Evolutionary conservation across 306 rosid genomes (phyloP), one percentile per base, ranked within the genome.

Genomic region (Leucaena leucocephala): DNA sequence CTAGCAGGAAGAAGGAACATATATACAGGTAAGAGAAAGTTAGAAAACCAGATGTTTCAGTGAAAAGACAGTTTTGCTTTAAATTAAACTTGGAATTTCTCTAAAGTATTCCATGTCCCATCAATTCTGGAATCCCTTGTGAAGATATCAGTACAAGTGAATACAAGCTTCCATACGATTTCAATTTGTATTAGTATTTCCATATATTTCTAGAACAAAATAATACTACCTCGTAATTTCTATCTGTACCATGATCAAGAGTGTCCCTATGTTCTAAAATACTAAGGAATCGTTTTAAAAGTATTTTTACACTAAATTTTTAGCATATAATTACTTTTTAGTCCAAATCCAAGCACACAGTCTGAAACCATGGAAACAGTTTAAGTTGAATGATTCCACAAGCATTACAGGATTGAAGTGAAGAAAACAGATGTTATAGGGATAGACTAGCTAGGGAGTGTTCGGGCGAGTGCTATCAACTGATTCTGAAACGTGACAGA

Each of bases 61-160:
- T 78, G 80, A 78, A 72, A 72, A 55, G 82, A 66, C 82, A n/a
- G 68, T 39, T 78, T 63, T 73, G 21, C 52, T 43, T 63, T 59
- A 16, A 27, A 27, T 75, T 76, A 22, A 76, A 71, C 52, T 33
- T 55, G 35, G 48, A 67, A 43, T 82, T 75, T 82, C 35, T 50
- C 68, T 63, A 52, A 63, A 79, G 76, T 70, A 71, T 69, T 71
- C 74, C 67, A 33, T 67, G 69, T 72, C 74, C 68, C 81, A 7
- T 62, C 16, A 76, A 40, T 71, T 79, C 42, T 33, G 45, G 46
- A 78, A 69, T 68, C 10, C 55, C 73, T 67, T 67, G 72, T 16
- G 52, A 40, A 42, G 50, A 67, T 42, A 42, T 40, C 12, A 67
- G 42, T 46, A 42, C 72, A 19, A 21, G 38, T 22, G 73, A 68